Evolutionary conservation across 2,329 filamentous ascomycete species (phyloP), one percentile per base, ranked within the genome.

Genomic region (Pseudogymnoascus verrucosus): DNA sequence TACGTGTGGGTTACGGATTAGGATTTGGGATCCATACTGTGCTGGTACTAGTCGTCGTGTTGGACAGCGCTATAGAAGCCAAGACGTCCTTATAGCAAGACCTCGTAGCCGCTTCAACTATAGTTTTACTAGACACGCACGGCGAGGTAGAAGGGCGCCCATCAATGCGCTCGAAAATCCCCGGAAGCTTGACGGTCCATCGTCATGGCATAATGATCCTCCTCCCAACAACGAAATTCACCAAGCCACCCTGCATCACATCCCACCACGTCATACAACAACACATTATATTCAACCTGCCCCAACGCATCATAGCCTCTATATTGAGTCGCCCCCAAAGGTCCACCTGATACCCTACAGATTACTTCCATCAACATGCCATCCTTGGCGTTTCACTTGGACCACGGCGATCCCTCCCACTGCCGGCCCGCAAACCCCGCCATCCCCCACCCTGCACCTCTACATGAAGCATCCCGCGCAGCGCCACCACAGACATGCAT

Each of bases 321-420:
- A 57, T 57, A 57, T 57, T 57, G 26, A 34, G 28, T 57, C 28
- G 51, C 51, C 51, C 51, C 51, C 51, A 16, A 57, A 57, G 12
- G 51, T 19, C 26, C 51, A 57, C 51, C 51, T 57, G 51, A 57
- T 57, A 57, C 51, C 28, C 51, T 57, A 57, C 28, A 57, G 51
- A 57, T 57, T 57, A 34, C 51, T 11, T 34, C 51, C 10, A 57
- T 57, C 51, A 57, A 57, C n/a, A 7, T 34, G 28, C 51, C 51
- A 57, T 34, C 51, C 51, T 57, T 57, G 51, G 51, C 51, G 51
- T 57, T 57, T 57, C 51, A 57, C n/a, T 19, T 19, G n/a, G 26
- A 34, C 47, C 51, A 57, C n/a, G 28, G 28, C 51, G 51, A 57
- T 57, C 51, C 47, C 26, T 54, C 28, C 28, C 51, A 57, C 26